A percentile compares a stretch with the other conserved stretches of the same genome.
These are phyloP conservation scores for Scutellaria galericulata DNA, from an alignment of 257 asterid genomes.

Conservation along the genomic window DNA sequence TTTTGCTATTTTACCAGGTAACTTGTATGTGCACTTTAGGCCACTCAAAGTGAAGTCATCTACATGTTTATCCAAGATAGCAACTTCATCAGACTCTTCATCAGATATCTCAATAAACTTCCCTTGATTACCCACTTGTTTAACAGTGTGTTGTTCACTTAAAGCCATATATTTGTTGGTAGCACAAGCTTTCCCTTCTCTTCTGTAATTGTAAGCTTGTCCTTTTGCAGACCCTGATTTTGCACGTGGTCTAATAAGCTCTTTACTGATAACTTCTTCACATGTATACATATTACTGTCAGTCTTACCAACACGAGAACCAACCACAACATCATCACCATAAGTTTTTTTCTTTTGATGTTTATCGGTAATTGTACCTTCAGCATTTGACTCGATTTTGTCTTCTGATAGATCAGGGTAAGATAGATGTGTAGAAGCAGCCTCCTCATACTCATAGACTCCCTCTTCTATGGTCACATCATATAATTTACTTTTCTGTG, in stretches of 20 bases:
- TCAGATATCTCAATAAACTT: slow-evolving; percentile 48
- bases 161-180: slow-evolving; percentile 48
- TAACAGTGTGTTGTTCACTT: slow-evolving; percentile 41
- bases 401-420: slow-evolving; percentile 47
- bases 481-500: slow-evolving; percentile 39
- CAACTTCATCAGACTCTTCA: slow-evolving; percentile 50
- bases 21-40: slow-evolving; percentile 48
- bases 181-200: slow-evolving; percentile 39
- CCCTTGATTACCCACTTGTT: slow-evolving; percentile 45
- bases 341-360: slow-evolving; percentile 29
- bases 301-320: slow-evolving; percentile 35
- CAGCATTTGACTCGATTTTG: slow-evolving; percentile 40
- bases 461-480: slow-evolving; percentile 43
- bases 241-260: slow-evolving; percentile 28
- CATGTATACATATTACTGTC: slow-evolving; percentile 28
- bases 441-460: slow-evolving; percentile 44
- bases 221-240: slow-evolving; percentile 44
- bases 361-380: slow-evolving; percentile 39
- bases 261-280: slow-evolving; percentile 44
- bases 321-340: slow-evolving; percentile 33
- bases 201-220: slow-evolving; percentile 38
- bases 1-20: slow-evolving; percentile 70
- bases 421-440: slow-evolving; percentile 52
- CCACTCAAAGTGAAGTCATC: slow-evolving; percentile 66
- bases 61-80: slow-evolving; percentile 40